These are phyloP conservation scores for Hyphopichia buzzinii DNA, from an alignment of 1,139 yeast genomes.

Conservation along the genomic window DNA sequence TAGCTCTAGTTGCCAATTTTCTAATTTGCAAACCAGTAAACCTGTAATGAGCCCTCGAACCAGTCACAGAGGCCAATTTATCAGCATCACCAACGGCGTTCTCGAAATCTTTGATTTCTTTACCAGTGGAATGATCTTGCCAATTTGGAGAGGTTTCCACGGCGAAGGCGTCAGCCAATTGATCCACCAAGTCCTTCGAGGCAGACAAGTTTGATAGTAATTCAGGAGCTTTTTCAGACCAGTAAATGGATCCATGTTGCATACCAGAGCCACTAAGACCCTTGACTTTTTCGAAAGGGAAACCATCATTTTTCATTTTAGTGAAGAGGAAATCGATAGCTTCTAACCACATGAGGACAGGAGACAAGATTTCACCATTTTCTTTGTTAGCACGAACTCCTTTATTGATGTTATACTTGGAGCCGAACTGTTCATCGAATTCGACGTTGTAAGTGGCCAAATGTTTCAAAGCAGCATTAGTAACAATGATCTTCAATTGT, in stretches of 20 bases:
- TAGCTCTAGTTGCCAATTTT: constrained; percentile 55
- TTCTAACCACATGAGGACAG: constrained; percentile 87
- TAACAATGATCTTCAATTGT: constrained; percentile 75
- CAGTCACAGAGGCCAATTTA: constrained; percentile 65
- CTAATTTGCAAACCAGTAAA: constrained; percentile 90
- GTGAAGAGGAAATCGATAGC: constrained; percentile 66
- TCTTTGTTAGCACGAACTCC: constrained; percentile 63
- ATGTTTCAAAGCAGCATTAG: constrained; percentile 52
- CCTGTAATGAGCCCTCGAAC: constrained; percentile 85
- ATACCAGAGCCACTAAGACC: constrained; percentile 88
- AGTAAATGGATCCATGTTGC: constrained; percentile 88
- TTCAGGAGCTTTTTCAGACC: constrained; percentile 53
- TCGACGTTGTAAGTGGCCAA: constrained; percentile 62
- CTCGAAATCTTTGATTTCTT: constrained; percentile 66
- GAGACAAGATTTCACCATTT: constrained; percentile 65
- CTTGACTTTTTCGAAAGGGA: constrained; percentile 59
- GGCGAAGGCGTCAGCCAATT: constrained; percentile 53
- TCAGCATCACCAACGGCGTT: constrained; percentile 60
- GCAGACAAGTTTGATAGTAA: constrained; percentile 32
- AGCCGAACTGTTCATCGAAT: constrained; percentile 63
- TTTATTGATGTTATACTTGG: constrained; percentile 56
- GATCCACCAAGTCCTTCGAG: constrained; percentile 36
- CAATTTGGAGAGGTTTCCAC: constrained; percentile 78
- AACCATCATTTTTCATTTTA: constrained; percentile 49
- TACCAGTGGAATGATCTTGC: constrained; percentile 89